Conservation (phyloP, 2,329 filamentous ascomycete genomes). For the Talaromyces sp. region DNA sequence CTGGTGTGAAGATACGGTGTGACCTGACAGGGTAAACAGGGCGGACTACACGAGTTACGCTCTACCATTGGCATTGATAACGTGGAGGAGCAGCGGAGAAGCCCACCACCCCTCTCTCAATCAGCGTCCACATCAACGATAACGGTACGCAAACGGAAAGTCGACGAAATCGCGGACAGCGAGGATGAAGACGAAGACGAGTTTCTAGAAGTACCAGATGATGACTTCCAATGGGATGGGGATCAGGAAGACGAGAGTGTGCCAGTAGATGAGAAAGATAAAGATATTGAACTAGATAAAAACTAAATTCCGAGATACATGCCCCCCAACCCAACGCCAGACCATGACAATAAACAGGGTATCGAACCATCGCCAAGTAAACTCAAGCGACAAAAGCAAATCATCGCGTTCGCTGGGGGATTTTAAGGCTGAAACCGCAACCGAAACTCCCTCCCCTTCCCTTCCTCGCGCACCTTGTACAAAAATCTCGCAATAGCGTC, state of each 20-base stretch:
- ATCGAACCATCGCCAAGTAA: conserved; percentile 5
- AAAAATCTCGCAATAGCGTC: conserved; percentile 48
- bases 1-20: too few species aligned
- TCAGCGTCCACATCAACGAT: conserved; percentile 14
- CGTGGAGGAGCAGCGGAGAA: neutral
- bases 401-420: too few species aligned
- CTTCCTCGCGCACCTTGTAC: conserved; percentile 48
- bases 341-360: neutral
- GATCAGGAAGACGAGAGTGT: neutral
- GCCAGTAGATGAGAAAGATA: neutral
- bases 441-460: conserved; percentile 40
- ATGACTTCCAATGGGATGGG: conserved; percentile 2
- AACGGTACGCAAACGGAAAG: conserved; percentile 40
- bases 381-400: neutral
- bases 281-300: neutral
- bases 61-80: neutral
- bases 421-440: conserved; percentile 40
- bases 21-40: neutral
- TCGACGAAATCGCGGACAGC: conserved; percentile 44
- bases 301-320: neutral
- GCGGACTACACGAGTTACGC: conserved; percentile 8
- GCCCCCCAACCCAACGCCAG: neutral
- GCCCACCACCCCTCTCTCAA: neutral
- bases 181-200: conserved; percentile 32
- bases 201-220: neutral